These are phyloP conservation scores for Hydrangea macrophylla DNA, from an alignment of 148 eudicot genomes.

Conservation along the genomic window DNA sequence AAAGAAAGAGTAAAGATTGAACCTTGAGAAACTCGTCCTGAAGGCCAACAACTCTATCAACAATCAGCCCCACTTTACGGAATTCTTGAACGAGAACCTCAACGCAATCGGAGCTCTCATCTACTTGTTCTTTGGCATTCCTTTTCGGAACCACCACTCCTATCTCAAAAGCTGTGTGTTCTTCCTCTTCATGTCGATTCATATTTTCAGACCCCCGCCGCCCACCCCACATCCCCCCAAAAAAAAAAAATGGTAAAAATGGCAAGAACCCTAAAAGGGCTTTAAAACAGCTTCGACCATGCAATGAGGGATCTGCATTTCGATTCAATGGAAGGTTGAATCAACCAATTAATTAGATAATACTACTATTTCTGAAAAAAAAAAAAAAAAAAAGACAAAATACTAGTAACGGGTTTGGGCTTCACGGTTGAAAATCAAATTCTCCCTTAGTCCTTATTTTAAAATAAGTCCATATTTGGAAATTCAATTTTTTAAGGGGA, in stretches of 20 bases:
- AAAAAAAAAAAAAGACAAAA: background rate
- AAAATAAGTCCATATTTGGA: too few species aligned
- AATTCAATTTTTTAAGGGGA: too few species aligned
- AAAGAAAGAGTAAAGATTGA: conserved; percentile 4
- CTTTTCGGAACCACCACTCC: conserved; percentile 68
- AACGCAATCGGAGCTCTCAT: conserved; percentile 44
- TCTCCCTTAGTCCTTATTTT: too few species aligned
- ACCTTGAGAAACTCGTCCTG: conserved; percentile 86
- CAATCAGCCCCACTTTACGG: conserved; percentile 53
- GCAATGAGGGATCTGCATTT: background rate
- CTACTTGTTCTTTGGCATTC: conserved; percentile 23
- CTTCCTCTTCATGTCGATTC: conserved; percentile 38
- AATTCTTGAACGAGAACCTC: conserved; percentile 64
- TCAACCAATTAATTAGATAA: too few species aligned
- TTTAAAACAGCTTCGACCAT: too few species aligned
- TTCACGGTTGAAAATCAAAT: too few species aligned
- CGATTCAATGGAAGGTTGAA: too few species aligned
- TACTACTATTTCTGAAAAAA: too few species aligned
- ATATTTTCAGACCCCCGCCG: conserved; percentile 29
- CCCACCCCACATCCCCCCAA: too few species aligned
- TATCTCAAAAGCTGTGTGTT: conserved; percentile 56
- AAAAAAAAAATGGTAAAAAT: background rate
- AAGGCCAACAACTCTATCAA: conserved; percentile 68
- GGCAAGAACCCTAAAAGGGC: background rate
- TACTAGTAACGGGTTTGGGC: too few species aligned